Conservation (phyloP, 495 filamentous ascomycete genomes). For the Parathielavia appendiculata region DNA sequence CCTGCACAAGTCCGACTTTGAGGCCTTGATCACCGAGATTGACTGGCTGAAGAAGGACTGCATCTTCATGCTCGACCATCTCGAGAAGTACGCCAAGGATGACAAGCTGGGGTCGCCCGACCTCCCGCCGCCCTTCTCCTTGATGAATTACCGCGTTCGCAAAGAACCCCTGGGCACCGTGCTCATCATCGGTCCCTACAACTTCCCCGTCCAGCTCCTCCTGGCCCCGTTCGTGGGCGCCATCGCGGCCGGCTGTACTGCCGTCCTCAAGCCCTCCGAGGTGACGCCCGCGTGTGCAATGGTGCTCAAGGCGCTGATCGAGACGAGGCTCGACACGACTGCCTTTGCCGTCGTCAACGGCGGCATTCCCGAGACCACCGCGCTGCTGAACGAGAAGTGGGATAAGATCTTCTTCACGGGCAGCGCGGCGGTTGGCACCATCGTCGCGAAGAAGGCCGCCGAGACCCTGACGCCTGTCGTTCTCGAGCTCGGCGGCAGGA, state of each 20-base stretch:
- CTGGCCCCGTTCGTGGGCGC: constrained; percentile 79
- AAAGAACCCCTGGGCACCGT: constrained; percentile 86
- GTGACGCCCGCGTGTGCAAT: constrained; percentile 67
- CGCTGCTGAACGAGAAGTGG: constrained; percentile 82
- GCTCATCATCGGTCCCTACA: constrained; percentile 87
- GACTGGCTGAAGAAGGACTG: constrained; percentile 74
- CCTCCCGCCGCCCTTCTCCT: constrained; percentile 58
- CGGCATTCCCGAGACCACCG: constrained; percentile 69
- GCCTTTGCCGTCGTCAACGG: constrained; percentile 79
- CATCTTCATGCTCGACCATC: constrained; percentile 64
- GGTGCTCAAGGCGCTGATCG: constrained; percentile 70
- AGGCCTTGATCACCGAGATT: constrained; percentile 64
- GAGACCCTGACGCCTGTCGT: constrained; percentile 83
- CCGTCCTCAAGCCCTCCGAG: constrained; percentile 85
- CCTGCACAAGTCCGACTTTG: constrained; percentile 65
- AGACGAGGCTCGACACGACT: constrained; percentile 67
- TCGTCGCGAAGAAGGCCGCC: constrained; percentile 88
- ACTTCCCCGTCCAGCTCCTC: constrained; percentile 80
- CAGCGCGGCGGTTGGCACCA: constrained; percentile 65
- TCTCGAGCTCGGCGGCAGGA: constrained; percentile 85
- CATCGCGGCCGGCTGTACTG: constrained; percentile 86
- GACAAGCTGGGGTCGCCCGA: constrained; percentile 58
- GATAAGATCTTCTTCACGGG: constrained; percentile 98
- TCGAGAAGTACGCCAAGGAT: constrained; percentile 78
- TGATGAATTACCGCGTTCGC: constrained; percentile 67